These are phyloP conservation scores for Trametes villosa DNA, from an alignment of 768 basidiomycete species.

Conservation along the genomic window DNA sequence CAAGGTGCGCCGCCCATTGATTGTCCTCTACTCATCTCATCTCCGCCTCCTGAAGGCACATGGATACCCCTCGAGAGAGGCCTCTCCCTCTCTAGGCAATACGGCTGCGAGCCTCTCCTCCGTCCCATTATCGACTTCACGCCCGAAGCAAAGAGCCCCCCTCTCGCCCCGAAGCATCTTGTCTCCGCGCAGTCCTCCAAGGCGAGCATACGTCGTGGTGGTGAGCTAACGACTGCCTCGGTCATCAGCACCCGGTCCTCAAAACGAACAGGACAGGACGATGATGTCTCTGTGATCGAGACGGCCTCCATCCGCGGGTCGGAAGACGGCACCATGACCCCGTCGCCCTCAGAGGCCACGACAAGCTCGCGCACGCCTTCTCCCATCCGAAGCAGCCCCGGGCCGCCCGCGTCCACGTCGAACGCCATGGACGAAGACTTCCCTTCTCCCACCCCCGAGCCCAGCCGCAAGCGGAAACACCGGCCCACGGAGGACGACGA, in stretches of 20 bases:
- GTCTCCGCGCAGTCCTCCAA: conserved; percentile 65
- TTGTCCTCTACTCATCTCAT: neutral
- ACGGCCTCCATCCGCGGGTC: conserved; percentile 70
- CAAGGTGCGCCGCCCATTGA: conserved; percentile 68
- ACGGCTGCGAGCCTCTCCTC: conserved; percentile 85
- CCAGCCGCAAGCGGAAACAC: conserved; percentile 52
- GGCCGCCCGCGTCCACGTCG: conserved; percentile 46
- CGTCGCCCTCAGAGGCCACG: conserved; percentile 83
- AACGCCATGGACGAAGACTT: conserved; percentile 45
- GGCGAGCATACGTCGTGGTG: conserved; percentile 40
- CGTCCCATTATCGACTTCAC: conserved; percentile 95
- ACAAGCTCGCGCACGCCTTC: conserved; percentile 95
- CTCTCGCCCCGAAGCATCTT: conserved; percentile 94
- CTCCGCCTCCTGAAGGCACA: conserved; percentile 62
- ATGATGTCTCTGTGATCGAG: conserved; percentile 64
- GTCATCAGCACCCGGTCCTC: conserved; percentile 62
- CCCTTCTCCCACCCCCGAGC: conserved; percentile 40
- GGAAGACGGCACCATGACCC: conserved; percentile 90
- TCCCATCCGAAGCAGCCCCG: conserved; percentile 69
- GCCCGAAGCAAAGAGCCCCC: conserved; percentile 87
- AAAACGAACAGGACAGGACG: conserved; percentile 53
- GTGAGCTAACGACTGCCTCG: conserved; percentile 26
- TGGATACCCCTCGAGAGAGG: conserved; percentile 98
- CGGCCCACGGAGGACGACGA: conserved; percentile 51
- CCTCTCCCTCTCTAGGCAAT: conserved; percentile 83